Percentiles rank a stretch among this genome's conserved stretches.
These are phyloP conservation scores for Pythium utonaiense DNA, from an alignment of 352 stramenopile species.

Conservation along the genomic window DNA sequence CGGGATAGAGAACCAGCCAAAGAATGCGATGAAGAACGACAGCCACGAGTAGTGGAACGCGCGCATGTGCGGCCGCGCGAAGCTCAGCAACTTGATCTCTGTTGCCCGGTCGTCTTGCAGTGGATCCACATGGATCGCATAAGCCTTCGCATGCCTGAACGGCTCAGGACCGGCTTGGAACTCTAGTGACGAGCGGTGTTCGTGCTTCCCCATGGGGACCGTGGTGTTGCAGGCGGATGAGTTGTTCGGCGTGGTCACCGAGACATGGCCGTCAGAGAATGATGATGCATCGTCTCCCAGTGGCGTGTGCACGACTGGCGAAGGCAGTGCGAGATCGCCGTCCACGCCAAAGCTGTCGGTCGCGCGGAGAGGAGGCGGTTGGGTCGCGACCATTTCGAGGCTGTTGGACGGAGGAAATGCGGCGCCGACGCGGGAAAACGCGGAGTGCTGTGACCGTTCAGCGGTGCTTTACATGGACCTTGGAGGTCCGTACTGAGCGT, in stretches of 20 bases:
- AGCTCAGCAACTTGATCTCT: constrained; percentile 66
- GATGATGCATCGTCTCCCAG: constrained; percentile 11
- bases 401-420: not conserved
- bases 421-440: not conserved
- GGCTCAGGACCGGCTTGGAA: not conserved
- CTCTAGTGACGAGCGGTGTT: constrained; percentile 9
- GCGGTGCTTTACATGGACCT: not conserved
- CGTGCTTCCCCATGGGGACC: not conserved
- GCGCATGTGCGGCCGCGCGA: constrained; percentile 88
- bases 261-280: constrained; percentile 5
- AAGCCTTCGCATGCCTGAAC: not conserved
- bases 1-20: constrained; percentile 93
- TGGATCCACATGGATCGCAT: constrained; percentile 19
- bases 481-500: not conserved
- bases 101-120: constrained; percentile 32
- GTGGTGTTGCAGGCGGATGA: not conserved
- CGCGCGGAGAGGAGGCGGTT: not conserved
- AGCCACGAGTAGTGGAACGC: constrained; percentile 92
- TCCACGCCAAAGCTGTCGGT: not conserved
- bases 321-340: not conserved
- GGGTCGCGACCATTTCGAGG: not conserved
- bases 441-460: not conserved
- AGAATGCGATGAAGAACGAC: constrained; percentile 94
- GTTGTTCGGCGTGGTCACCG: constrained; percentile 8
- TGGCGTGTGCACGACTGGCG: constrained; percentile 19